Evolutionary conservation across 176 grass and related monocot species (phyloP), one percentile per base, ranked within the genome.

Genomic region (Alloteropsis semialata): DNA sequence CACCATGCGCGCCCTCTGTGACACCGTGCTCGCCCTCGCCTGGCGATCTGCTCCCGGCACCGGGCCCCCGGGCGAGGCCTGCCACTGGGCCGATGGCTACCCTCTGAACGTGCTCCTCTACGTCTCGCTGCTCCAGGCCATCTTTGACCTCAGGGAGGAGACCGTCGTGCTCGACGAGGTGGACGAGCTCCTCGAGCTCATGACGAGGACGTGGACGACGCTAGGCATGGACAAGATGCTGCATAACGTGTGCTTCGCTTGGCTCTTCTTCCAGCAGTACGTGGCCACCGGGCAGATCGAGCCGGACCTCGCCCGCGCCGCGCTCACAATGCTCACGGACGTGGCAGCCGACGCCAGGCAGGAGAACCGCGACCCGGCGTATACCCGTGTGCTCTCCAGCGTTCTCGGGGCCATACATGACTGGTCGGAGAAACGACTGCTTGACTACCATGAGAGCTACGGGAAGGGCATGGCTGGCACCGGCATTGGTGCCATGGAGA

Each of bases 61-160:
- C 2, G 86, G 71, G 2, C 11, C 41, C 7, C 46, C 81, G 28
- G 81, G 77, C 2, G 83, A 94, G 10, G 51, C 69, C 2, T 98
- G 92, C 76, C 92, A 98, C 61, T 98, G 96, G 96, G 96, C 89
- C 12, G 92, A 98, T 0, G 96, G 92, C 12, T 93, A 90, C 86
- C 96, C 92, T 6, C 88, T 98, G 25, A 98, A 92, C 6, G 76
- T 93, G 22, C n/a, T 93, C 86, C 91, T 98, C 72, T 98, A 98
- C 67, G 69, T 92, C 9, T 82, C 89, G 9, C 87, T 98, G 64
- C 91, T 98, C 39, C 89, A 91, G 60, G 69, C 87, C 56, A 45
- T 98, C 45, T 98, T 95, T 30, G 91, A 98, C 30, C 82, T 81
- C 42, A 65, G 66, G 49, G 92, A 98, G 29, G 91, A 95, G 42